Evolutionary conservation across 2,329 filamentous ascomycete genomes (phyloP), one percentile per base, ranked within the genome.

Genomic region (Beauveria rudraprayagi): DNA sequence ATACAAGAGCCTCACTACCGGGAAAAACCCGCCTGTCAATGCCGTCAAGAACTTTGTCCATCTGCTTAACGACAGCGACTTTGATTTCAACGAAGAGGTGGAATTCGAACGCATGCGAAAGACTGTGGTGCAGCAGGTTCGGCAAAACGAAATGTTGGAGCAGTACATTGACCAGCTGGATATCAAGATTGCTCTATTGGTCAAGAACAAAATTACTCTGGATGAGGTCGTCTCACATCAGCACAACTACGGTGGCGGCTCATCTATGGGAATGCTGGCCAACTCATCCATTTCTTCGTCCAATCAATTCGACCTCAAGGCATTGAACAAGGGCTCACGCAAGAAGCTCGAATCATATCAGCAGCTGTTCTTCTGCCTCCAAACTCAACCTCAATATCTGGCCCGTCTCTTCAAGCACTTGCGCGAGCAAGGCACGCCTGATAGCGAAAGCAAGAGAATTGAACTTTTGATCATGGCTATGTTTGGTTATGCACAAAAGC

Each of bases 161-260:
- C 92, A 97, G 72, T 99, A 99, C 70, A 96, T 99, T 67, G 92
- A 96, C 68, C 94, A 99, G 72, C 83, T 99, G 41, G 95, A 99
- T 71, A 96, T 99, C 80, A 99, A 99, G 78, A 99, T 99, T 72
- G 94, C 94, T 1, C 83, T 99, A 3, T 82, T 99, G 19, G 94
- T 99, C 69, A 97, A 97, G 82, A 99, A 99, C 83, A 99, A 99
- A 76, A 99, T 99, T 70, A 97, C 94, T 0, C 82, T 99, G 4
- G 94, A 99, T 70, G 95, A 99, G 75, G 94, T 99, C 30, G 90
- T 99, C 60, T 91, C 92, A 68, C 94, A 97, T 71, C 94, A 99
- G 71, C 93, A 89, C 77, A 95, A 96, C 72, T 97, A 94, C 69
- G 94, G 94, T 61, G 92, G 93, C 2, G 57, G 58, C 22, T 89